Base-by-base conservation (phyloP, 2,329 filamentous ascomycete genomes). In the Xylariales sp. region DNA sequence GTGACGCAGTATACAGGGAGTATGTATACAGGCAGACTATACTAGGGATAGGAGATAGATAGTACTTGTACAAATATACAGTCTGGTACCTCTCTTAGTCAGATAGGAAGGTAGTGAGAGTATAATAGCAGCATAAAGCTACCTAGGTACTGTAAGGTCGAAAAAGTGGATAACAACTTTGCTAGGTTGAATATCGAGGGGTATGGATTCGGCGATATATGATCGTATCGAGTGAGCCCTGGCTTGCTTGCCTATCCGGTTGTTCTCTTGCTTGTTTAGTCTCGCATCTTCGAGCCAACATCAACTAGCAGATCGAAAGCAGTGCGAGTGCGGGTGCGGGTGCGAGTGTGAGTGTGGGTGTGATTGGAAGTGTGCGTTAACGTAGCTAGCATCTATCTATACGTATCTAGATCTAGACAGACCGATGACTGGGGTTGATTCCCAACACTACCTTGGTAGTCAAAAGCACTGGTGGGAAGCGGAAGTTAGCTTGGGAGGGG, bases 361-460 rank as follows among this genome's bases (percentile, higher is more conserved):
- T 5, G 57, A 50, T 39, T 48, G 43, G 12, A 36, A 36, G 39
- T 23, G n/a, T 49, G 23, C 30, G 48, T 58, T 43, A 39, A 45
- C 41, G 56, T 65, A 39, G 58, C 57, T 52, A 54, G 39, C 46
- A 65, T 62, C 62, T 53, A 65, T 62, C 62, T 53, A 28, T 49
- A 28, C 34, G 49, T 57, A 58, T 58, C 39, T 34, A 41, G 53
- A 62, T 45, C 36, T 32, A 58, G 58, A 39, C 52, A 57, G 53
- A 46, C 64, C 52, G 39, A 45, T 18, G 39, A 49, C 62, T 3
- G 23, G 55, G 61, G 41, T 50, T 50, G 53, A 28, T n/a, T 63
- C 28, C 28, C 28, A 34, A 28, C 28, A 34, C 30, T 32, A 23
- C 23, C 23, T 23, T 1, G 23, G 23, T 23, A 18, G 28, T 34